Evolutionary conservation across 805 yeast genomes (phyloP).

Genomic region (Metschnikowia matae): DNA sequence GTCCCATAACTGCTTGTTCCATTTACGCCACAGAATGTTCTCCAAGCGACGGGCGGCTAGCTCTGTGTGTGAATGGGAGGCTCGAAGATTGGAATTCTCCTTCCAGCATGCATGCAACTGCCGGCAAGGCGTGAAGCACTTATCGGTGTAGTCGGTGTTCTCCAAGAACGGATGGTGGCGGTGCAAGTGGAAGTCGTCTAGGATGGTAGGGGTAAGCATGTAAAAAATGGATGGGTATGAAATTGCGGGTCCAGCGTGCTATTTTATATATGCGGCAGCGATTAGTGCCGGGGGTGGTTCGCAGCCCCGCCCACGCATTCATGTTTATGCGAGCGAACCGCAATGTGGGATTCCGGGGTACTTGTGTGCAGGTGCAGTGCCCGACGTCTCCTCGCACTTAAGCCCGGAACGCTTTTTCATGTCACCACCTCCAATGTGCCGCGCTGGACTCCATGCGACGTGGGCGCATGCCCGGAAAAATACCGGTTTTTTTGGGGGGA

Average conservation of each 20-base stretch:
- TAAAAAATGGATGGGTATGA: neutral
- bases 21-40: constrained; percentile 40
- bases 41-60: constrained; percentile 25
- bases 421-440: neutral
- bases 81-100: constrained; percentile 18
- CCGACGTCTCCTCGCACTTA: neutral
- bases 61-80: constrained; percentile 18
- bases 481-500: neutral
- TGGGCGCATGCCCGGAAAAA: neutral
- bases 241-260: neutral
- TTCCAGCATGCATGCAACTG: constrained; percentile 26
- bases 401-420: neutral
- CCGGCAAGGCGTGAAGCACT: constrained; percentile 12
- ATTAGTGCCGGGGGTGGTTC: neutral
- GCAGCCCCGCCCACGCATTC: too few species aligned
- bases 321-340: neutral
- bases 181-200: constrained; percentile 14
- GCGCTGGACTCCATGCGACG: too few species aligned
- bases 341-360: neutral
- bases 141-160: constrained; percentile 32
- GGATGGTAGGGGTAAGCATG: constrained; percentile 6
- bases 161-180: constrained; percentile 12
- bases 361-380: neutral
- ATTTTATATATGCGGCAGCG: neutral
- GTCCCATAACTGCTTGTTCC: constrained; percentile 27